phyloP scores from a whole-genome alignment of 805 yeast genomes.

The Babjeviella inositovora region DNA sequence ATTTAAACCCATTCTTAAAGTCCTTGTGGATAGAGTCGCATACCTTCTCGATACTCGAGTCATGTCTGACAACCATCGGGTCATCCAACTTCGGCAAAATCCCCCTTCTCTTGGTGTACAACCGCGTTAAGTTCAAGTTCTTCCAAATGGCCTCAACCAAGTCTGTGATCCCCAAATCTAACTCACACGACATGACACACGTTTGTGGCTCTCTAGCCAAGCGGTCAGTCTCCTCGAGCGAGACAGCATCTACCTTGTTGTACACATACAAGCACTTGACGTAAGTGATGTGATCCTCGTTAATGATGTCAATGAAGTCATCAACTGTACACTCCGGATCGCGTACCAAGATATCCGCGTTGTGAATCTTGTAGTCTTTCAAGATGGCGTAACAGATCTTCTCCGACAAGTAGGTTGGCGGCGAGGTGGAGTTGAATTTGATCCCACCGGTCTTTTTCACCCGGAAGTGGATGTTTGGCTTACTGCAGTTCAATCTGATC shows the following conservation, averaged over 20 bases:
- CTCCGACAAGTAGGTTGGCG: conserved; percentile 73
- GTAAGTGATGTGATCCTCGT: conserved; percentile 76
- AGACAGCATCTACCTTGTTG: conserved; percentile 91
- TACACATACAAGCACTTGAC: conserved; percentile 87
- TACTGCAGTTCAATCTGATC: conserved; percentile 66
- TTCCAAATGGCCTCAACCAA: conserved; percentile 91
- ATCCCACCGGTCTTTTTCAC: conserved; percentile 85
- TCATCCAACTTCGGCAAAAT: conserved; percentile 66
- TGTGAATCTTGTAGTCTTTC: conserved; percentile 80
- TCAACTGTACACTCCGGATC: conserved; percentile 86
- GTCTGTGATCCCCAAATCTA: conserved; percentile 75
- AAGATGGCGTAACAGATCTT: conserved; percentile 62
- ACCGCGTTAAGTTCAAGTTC: conserved; percentile 60
- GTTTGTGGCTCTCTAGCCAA: conserved; percentile 89
- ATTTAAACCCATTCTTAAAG: conserved; percentile 81
- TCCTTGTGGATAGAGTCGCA: conserved; percentile 90
- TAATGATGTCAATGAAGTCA: conserved; percentile 83
- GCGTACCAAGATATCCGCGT: conserved; percentile 82
- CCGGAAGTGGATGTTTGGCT: conserved; percentile 69
- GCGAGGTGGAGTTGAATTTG: conserved; percentile 63
- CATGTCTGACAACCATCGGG: conserved; percentile 79
- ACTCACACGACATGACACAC: conserved; percentile 84
- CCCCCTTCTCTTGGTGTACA: conserved; percentile 84
- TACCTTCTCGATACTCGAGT: conserved; percentile 68
- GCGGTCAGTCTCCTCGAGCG: conserved; percentile 85